phyloP scores from a whole-genome alignment of 2,329 filamentous ascomycete genomes.

The Penicillium nordicum region DNA sequence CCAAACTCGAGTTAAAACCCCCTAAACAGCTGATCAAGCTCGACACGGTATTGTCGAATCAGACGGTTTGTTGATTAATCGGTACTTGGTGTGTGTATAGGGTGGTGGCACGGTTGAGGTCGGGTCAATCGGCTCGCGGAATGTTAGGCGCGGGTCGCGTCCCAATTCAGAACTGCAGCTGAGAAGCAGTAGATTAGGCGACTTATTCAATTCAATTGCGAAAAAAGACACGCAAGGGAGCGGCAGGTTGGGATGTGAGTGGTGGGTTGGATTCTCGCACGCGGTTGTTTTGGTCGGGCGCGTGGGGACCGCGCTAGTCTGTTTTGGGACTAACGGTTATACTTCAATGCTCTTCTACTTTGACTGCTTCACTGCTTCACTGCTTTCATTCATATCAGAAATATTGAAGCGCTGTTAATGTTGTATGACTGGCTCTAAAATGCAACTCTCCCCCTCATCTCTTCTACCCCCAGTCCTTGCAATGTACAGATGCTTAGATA shows the following conservation, averaged over 20 bases:
- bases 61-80: neutral
- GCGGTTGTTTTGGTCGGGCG: conserved; percentile 43
- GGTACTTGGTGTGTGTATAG: neutral
- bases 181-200: neutral
- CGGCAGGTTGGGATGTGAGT: conserved; percentile 6
- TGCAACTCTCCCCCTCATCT: neutral
- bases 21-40: neutral
- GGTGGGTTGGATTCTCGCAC: conserved; percentile 30
- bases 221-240: conserved; percentile 20
- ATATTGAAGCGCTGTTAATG: neutral
- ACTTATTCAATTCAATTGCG: conserved; percentile 1
- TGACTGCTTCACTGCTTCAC: neutral
- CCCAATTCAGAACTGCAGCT: neutral
- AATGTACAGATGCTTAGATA: conserved; percentile 20
- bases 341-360: conserved; percentile 4
- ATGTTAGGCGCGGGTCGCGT: conserved; percentile 11
- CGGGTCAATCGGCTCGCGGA: conserved; percentile 2
- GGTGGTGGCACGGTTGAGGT: conserved; percentile 1
- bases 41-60: neutral
- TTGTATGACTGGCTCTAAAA: conserved; percentile 1
- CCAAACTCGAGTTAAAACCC: neutral
- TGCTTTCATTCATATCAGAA: neutral
- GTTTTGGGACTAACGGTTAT: conserved; percentile 25
- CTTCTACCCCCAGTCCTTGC: conserved; percentile 3
- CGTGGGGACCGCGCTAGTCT: conserved; percentile 37